Evolutionary conservation across 169 alveolate genomes (phyloP), one percentile per base, ranked within the genome.

Genomic region (Cryptosporidium sp.): DNA sequence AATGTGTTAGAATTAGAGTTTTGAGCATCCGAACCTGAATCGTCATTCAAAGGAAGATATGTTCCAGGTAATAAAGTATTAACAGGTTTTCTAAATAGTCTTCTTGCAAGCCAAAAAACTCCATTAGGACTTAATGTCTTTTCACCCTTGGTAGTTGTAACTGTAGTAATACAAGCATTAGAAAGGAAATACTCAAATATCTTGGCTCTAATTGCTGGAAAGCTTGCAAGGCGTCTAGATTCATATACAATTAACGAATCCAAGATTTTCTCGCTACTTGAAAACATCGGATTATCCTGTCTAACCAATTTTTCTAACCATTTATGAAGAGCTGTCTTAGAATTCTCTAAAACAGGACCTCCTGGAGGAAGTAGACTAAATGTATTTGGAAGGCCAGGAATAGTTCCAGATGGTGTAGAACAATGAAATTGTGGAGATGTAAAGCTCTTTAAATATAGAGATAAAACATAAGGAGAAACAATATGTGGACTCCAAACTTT

Each of bases 351-450:
- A 16, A 44, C 68, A n/a, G 89, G 89, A 21, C 89, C 89, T n/a
- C n/a, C 89, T 6, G 89, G 89, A 18, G 89, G 89, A 2, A 80
- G 51, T 16, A 80, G 51, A 65, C 69, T 61, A 44, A 80, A 60
- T 14, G 73, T 80, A 9, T 29, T 45, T 21, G 89, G 80, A 37
- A 80, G 23, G 16, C 75, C 75, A n/a, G 56, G 70, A 42, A 62
- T 35, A 26, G 44, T 10, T n/a, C 70, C 62, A n/a, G 89, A 26
- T 62, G 89, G 89, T 7, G 60, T 67, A 5, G 89, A 80, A 31
- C 89, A 80, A 14, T 65, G 89, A 26, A 80, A 80, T 65, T 80
- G 89, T 9, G 89, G 89, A 80, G 75, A 60, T 23, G 69, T 37
- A 62, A 80, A 80, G 18, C 67, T 62, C 16, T 60, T 80, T 53